Conservation (phyloP, 179 eudicot species). For the Drosera spatulata region DNA sequence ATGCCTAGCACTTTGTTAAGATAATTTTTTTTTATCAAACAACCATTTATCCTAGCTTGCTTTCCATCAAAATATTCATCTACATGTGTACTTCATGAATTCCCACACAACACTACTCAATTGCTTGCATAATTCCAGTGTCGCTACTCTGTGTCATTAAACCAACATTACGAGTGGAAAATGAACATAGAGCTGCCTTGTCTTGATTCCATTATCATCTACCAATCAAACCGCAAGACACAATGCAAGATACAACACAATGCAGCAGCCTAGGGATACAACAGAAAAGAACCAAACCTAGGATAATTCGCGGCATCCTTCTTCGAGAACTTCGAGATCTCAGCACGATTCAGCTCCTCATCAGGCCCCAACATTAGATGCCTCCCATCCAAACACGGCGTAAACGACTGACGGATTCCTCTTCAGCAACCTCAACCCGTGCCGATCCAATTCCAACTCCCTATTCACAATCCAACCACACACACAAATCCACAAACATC, state of each 20-base stretch:
- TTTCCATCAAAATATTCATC: too few relatives aligned
- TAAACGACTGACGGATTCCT: slow-evolving; percentile 85
- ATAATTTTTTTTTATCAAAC: too few relatives aligned
- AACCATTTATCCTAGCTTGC: too few relatives aligned
- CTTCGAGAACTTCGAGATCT: slow-evolving; percentile 81
- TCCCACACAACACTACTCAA: too few relatives aligned
- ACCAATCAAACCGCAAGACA: neutral
- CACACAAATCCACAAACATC: neutral
- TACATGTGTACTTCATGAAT: too few relatives aligned
- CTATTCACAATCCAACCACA: slow-evolving; percentile 16
- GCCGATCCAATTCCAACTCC: slow-evolving; percentile 73
- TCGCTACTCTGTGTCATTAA: too few relatives aligned
- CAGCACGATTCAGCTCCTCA: slow-evolving; percentile 53
- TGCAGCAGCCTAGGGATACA: neutral
- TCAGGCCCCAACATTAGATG: slow-evolving; percentile 80
- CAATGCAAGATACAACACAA: neutral
- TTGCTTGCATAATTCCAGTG: too few relatives aligned
- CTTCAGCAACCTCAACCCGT: slow-evolving; percentile 75
- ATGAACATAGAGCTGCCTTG: too few relatives aligned
- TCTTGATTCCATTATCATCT: neutral
- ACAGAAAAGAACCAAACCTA: slow-evolving; percentile 26
- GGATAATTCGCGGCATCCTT: slow-evolving; percentile 84
- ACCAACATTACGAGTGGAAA: too few relatives aligned
- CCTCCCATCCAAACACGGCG: slow-evolving; percentile 85
- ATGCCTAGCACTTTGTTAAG: too few relatives aligned